phyloP scores from a whole-genome alignment of 1,139 yeast species.

The Magnusiomyces ingens region DNA sequence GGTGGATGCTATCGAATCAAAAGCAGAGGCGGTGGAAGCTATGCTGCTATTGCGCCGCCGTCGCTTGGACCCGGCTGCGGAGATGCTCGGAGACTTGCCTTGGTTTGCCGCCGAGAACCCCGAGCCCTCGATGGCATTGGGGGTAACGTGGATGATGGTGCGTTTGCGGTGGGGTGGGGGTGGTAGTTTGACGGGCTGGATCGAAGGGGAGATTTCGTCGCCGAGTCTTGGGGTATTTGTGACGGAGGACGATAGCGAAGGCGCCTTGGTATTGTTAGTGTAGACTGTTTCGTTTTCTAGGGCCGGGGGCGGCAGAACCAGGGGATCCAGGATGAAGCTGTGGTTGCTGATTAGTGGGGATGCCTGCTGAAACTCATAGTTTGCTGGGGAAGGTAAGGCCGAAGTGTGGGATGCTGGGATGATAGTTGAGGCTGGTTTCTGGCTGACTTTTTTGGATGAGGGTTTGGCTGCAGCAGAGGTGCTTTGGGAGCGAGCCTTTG shows the following conservation, averaged over 20 bases:
- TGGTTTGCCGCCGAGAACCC: neutral
- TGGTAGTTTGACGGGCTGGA: constrained; percentile 8
- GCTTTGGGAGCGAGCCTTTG: neutral
- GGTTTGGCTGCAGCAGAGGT: neutral
- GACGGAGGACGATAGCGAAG: neutral
- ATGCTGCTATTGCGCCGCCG: constrained; percentile 1
- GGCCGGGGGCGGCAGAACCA: constrained; percentile 14
- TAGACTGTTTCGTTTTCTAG: constrained; percentile 1
- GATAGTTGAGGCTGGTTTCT: neutral
- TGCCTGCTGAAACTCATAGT: neutral
- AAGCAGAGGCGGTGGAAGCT: constrained; percentile 1
- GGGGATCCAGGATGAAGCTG: constrained; percentile 10
- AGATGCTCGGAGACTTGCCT: neutral
- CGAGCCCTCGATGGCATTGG: neutral
- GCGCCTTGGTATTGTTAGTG: no score
- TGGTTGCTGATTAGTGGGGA: constrained; percentile 2
- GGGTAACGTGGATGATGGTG: constrained; percentile 13
- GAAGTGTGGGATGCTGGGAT: constrained; percentile 2
- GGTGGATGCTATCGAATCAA: no score
- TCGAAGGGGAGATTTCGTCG: neutral
- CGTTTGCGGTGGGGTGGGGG: constrained; percentile 13
- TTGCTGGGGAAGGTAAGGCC: neutral
- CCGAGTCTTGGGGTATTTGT: no score
- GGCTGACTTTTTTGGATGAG: neutral
- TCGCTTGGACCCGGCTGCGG: neutral